Evolutionary conservation across 2,329 filamentous ascomycete species (phyloP).

Genomic region (Chrysosporium queenslandicum): DNA sequence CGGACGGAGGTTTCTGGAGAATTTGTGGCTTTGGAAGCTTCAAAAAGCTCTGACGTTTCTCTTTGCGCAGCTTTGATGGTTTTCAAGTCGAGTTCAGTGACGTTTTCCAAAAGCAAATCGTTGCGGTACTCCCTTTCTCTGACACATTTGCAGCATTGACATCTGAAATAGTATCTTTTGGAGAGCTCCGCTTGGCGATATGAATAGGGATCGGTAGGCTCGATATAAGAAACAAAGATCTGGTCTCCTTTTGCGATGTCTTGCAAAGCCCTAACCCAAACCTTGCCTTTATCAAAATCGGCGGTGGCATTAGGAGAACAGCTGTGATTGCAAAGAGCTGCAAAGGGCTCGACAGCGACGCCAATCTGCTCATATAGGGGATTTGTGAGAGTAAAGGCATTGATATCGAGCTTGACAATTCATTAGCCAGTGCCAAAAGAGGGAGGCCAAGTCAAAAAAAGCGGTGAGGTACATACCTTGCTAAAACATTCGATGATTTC

Average conservation of each 20-base stretch:
- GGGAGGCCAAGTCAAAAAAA: not conserved
- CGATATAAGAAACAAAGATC: slow-evolving; percentile 53
- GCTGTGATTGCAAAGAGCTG: slow-evolving; percentile 51
- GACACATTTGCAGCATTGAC: slow-evolving; percentile 45
- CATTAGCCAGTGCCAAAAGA: slow-evolving; percentile 6
- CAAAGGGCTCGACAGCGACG: slow-evolving; percentile 47
- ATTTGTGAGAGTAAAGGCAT: slow-evolving; percentile 49
- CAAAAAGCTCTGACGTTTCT: slow-evolving; percentile 23
- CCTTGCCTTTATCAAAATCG: slow-evolving; percentile 45
- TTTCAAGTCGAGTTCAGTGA: not conserved
- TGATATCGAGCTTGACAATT: slow-evolving; percentile 43
- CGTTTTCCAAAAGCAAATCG: slow-evolving; percentile 16
- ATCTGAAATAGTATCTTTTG: slow-evolving; percentile 50
- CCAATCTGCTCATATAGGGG: slow-evolving; percentile 49
- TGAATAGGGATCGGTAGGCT: slow-evolving; percentile 43
- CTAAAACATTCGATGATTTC: slow-evolving; percentile 38
- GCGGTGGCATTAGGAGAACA: slow-evolving; percentile 52
- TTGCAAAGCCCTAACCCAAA: slow-evolving; percentile 44
- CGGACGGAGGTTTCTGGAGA: slow-evolving; percentile 24
- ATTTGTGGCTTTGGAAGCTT: slow-evolving; percentile 16
- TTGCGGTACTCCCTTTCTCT: slow-evolving; percentile 18
- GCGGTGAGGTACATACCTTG: slow-evolving; percentile 29
- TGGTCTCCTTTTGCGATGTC: slow-evolving; percentile 48
- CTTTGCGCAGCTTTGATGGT: slow-evolving; percentile 18
- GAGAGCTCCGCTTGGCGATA: slow-evolving; percentile 45